Evolutionary conservation across 345 rosid genomes (phyloP).

Genomic region (Euphorbia peplus): DNA sequence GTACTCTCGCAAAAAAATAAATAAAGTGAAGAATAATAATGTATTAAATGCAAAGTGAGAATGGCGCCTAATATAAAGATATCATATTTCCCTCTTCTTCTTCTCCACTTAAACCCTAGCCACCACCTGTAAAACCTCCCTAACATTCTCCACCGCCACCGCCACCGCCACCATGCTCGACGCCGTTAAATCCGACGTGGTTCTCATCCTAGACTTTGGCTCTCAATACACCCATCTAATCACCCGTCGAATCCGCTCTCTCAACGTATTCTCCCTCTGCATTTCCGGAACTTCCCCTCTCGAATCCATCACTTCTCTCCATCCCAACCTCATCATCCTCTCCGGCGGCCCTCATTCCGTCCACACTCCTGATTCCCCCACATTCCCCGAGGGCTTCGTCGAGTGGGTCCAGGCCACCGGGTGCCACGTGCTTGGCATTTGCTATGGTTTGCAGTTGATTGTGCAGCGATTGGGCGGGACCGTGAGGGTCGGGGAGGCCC

Average conservation of each 20-base stretch:
- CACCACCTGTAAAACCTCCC: background rate
- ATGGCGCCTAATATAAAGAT: background rate
- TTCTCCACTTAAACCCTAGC: conserved; percentile 1
- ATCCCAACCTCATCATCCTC: conserved; percentile 79
- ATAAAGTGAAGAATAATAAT: background rate
- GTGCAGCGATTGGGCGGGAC: conserved; percentile 84
- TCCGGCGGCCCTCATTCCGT: conserved; percentile 98
- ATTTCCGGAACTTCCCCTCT: conserved; percentile 80
- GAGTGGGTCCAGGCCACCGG: conserved; percentile 67
- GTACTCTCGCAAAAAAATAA: no score
- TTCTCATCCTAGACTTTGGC: conserved; percentile 86
- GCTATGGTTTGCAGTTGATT: conserved; percentile 82
- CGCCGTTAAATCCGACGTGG: conserved; percentile 54
- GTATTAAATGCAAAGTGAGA: background rate
- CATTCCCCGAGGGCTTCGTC: conserved; percentile 64
- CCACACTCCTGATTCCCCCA: conserved; percentile 63
- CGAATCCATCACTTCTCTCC: conserved; percentile 45
- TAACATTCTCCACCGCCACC: background rate
- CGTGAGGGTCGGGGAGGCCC: conserved; percentile 67
- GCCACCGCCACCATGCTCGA: conserved; percentile 1
- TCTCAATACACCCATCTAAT: conserved; percentile 95
- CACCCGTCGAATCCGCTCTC: conserved; percentile 85
- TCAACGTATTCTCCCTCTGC: conserved; percentile 81
- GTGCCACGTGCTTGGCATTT: conserved; percentile 67
- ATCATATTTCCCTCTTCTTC: background rate